Percentiles rank a stretch among this genome's conserved stretches.
Conservation (phyloP, 2,329 filamentous ascomycete species). For the Pezicula carpinea region DNA sequence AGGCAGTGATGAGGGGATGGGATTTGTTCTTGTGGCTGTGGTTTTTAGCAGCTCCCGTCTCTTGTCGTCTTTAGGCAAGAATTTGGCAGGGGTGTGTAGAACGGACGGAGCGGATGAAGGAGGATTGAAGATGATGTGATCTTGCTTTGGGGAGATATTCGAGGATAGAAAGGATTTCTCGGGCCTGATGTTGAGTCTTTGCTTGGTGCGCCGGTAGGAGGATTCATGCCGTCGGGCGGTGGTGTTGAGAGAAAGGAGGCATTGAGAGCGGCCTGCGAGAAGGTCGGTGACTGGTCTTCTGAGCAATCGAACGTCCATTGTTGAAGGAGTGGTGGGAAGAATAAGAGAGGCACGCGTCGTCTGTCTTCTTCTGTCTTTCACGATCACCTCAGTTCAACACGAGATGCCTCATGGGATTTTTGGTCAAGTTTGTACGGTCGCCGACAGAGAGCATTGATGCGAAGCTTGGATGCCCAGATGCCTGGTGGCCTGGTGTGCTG, state of each 20-base stretch:
- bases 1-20: slow-evolving; percentile 15
- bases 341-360: neutral
- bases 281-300: slow-evolving; percentile 23
- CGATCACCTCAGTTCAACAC: too few relatives aligned
- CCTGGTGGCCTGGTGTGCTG: too few relatives aligned
- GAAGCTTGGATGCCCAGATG: neutral
- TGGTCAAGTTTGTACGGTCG: neutral
- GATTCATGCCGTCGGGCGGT: slow-evolving; percentile 27
- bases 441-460: neutral
- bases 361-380: neutral
- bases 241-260: slow-evolving; percentile 21
- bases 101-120: slow-evolving; percentile 51
- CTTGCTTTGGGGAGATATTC: slow-evolving; percentile 29
- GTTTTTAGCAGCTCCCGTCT: slow-evolving; percentile 23
- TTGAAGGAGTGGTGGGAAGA: slow-evolving; percentile 3
- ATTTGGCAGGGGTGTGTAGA: slow-evolving; percentile 61
- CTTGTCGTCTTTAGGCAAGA: slow-evolving; percentile 47
- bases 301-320: slow-evolving; percentile 27
- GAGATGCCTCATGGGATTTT: too few relatives aligned
- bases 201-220: slow-evolving; percentile 28
- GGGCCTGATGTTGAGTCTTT: slow-evolving; percentile 47
- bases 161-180: slow-evolving; percentile 52
- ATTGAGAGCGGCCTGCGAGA: slow-evolving; percentile 21
- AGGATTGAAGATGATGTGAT: slow-evolving; percentile 53
- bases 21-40: slow-evolving; percentile 15